Percentiles rank a stretch among this genome's conserved stretches.
phyloP scores from a whole-genome alignment of 257 asterid genomes.

The Primulina huaijiensis region DNA sequence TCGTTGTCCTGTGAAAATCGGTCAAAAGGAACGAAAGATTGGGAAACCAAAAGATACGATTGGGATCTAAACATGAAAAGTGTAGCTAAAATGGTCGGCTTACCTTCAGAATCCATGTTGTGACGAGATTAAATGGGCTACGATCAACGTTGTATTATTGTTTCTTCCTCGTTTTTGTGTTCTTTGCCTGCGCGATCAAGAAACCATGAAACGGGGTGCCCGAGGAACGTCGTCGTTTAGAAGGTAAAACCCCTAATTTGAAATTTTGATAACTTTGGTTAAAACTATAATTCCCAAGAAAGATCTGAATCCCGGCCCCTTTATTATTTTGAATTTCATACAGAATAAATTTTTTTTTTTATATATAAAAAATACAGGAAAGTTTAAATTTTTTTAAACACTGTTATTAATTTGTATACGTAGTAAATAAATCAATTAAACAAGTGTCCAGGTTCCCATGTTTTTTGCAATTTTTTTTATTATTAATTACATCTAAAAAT shows the following conservation, averaged over 20 bases:
- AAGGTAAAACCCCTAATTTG: background rate
- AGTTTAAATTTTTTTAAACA: too few species aligned
- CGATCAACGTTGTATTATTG: constrained; percentile 19
- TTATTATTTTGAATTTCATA: too few species aligned
- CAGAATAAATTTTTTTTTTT: too few species aligned
- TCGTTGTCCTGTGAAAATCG: constrained; percentile 58
- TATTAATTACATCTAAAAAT: too few species aligned
- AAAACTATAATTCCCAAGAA: too few species aligned
- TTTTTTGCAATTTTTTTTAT: too few species aligned
- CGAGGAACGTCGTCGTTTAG: constrained; percentile 29
- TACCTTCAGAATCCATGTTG: constrained; percentile 81
- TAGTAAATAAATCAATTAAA: too few species aligned
- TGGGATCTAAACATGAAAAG: background rate
- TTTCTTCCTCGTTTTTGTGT: constrained; percentile 13
- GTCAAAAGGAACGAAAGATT: background rate
- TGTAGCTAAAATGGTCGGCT: background rate
- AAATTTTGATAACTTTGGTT: background rate
- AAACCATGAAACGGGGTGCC: constrained; percentile 15
- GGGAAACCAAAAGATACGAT: background rate
- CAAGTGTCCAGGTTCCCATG: too few species aligned
- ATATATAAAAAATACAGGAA: too few species aligned
- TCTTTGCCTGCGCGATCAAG: constrained; percentile 31
- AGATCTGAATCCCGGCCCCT: too few species aligned
- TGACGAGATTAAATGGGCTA: constrained; percentile 12
- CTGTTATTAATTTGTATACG: too few species aligned